Percentiles rank a stretch among this genome's conserved stretches.
These are phyloP conservation scores for Pichia heedii DNA, from an alignment of 805 yeast genomes.

Conservation along the genomic window DNA sequence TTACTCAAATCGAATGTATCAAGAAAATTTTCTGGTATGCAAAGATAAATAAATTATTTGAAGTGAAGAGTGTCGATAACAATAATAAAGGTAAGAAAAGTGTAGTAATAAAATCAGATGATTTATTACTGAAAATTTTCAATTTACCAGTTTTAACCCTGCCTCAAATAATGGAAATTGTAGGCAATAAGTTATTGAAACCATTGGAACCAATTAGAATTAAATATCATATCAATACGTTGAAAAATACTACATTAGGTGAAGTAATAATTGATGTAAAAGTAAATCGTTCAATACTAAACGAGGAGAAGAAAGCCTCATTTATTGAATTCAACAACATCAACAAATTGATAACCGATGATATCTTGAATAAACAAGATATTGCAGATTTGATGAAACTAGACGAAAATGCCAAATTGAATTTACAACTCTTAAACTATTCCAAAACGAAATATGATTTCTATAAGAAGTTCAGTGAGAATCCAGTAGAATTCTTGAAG, in stretches of 20 bases:
- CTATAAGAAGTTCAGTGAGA: conserved; percentile 59
- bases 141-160: conserved; percentile 50
- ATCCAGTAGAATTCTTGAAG: conserved; percentile 70
- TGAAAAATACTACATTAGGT: conserved; percentile 70
- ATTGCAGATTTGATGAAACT: conserved; percentile 30
- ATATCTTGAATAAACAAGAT: conserved; percentile 33
- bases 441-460: conserved; percentile 65
- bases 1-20: conserved; percentile 77
- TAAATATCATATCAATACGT: conserved; percentile 69
- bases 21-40: conserved; percentile 29
- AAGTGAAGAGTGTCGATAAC: conserved; percentile 19
- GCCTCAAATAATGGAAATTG: conserved; percentile 60
- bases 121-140: conserved; percentile 36
- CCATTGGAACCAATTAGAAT: conserved; percentile 77
- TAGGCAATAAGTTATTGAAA: conserved; percentile 55
- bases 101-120: conserved; percentile 33
- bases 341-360: conserved; percentile 35
- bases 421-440: conserved; percentile 44
- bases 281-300: conserved; percentile 33
- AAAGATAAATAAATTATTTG: conserved; percentile 29
- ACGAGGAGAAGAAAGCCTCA: conserved; percentile 29
- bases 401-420: conserved; percentile 33
- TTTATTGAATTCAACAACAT: conserved; percentile 31
- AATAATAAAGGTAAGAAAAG: conserved; percentile 12
- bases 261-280: conserved; percentile 72